Conservation (phyloP, 2,329 filamentous ascomycete genomes). For the Rosellinia necatrix region DNA sequence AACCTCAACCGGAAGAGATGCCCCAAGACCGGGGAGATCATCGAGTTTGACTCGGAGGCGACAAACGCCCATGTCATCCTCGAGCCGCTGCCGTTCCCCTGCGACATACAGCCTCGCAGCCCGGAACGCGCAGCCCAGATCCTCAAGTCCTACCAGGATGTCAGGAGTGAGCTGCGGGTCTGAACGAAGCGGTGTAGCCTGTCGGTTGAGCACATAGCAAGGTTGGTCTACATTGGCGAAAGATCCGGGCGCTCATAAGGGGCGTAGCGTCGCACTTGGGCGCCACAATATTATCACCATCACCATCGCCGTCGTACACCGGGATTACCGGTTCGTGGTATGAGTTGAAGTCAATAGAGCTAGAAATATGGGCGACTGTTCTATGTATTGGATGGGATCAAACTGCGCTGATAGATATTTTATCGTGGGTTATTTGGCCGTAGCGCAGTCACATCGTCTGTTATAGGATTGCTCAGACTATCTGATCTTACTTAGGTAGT, state of each 20-base stretch:
- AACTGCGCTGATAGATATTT: no score
- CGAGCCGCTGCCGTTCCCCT: slow-evolving; percentile 53
- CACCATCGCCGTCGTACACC: no score
- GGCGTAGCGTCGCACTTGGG: neutral
- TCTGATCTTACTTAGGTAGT: no score
- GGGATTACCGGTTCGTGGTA: no score
- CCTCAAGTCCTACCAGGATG: slow-evolving; percentile 44
- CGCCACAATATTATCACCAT: no score
- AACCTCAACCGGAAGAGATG: slow-evolving; percentile 48
- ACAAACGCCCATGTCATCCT: slow-evolving; percentile 59
- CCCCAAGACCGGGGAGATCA: slow-evolving; percentile 46
- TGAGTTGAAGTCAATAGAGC: no score
- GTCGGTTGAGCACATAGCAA: neutral
- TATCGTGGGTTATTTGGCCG: no score
- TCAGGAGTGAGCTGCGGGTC: slow-evolving; percentile 41
- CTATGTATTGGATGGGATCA: no score
- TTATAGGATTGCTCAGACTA: no score
- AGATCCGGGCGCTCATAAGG: no score
- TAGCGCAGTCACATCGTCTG: no score
- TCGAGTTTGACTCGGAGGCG: slow-evolving; percentile 54
- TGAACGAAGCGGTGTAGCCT: neutral
- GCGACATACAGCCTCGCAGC: slow-evolving; percentile 50
- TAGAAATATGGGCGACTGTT: no score
- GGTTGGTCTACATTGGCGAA: neutral
- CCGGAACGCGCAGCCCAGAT: slow-evolving; percentile 46